Conservation (phyloP, 768 basidiomycete genomes). For the Suillus brevipes region DNA sequence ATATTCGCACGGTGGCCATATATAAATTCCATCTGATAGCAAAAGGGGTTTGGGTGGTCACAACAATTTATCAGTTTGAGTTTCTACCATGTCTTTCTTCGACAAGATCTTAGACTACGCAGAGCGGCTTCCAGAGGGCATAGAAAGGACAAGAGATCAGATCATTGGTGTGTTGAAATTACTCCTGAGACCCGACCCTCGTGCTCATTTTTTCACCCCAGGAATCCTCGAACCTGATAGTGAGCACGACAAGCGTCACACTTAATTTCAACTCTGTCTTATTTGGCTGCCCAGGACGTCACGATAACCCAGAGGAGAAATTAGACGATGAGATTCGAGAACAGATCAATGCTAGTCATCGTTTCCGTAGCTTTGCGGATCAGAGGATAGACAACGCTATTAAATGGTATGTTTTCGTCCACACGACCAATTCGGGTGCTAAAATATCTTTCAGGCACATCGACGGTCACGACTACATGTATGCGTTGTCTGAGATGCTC, state of each 20-base stretch:
- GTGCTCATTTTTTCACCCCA: conserved; percentile 12
- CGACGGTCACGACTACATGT: conserved; percentile 97
- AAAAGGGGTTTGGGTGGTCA: background rate
- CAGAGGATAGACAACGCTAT: conserved; percentile 69
- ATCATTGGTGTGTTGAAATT: conserved; percentile 31
- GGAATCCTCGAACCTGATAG: conserved; percentile 36
- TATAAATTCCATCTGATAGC: background rate
- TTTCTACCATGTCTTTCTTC: conserved; percentile 41
- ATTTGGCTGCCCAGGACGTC: conserved; percentile 46
- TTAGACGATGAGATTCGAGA: conserved; percentile 68
- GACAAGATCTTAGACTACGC: conserved; percentile 37
- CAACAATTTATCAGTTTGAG: background rate
- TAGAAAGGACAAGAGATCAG: conserved; percentile 37
- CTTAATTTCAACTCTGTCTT: background rate
- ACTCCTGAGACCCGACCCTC: background rate
- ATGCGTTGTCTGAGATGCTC: conserved; percentile 89
- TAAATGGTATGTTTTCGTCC: conserved; percentile 63
- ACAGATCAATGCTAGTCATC: conserved; percentile 75
- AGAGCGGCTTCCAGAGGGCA: conserved; percentile 38
- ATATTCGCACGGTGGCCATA: background rate
- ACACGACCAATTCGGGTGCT: background rate
- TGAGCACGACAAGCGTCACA: conserved; percentile 18
- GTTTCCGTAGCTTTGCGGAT: conserved; percentile 83
- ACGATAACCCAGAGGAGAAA: conserved; percentile 76
- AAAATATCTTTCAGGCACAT: conserved; percentile 57